Evolutionary conservation across 306 rosid genomes (phyloP), one percentile per base, ranked within the genome.

Genomic region (Cucurbita maxima): DNA sequence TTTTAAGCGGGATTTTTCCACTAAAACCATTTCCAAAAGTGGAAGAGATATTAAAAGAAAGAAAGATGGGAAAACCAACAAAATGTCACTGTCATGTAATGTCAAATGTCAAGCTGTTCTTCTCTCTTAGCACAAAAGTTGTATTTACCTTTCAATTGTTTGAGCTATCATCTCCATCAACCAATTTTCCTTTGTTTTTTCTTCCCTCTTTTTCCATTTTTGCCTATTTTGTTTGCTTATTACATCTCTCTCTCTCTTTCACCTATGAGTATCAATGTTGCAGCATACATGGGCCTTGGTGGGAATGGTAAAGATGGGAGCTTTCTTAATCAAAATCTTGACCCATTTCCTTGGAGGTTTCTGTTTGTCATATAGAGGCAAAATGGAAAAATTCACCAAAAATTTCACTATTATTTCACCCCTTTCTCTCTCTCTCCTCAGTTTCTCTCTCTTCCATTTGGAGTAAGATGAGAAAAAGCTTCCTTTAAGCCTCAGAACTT

Each of bases 281-380:
- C 50, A 71, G 53, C 61, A 30, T 15, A 71, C 43, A 22, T 70
- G 41, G 62, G 63, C 18, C 4, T 54, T 55, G 47, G 16, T 51
- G 58, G 58, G 74, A 70, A 51, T 14, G 9, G 59, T 51, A 70
- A 70, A 70, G 25, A 36, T 72, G 52, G 48, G 11, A 38, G 36
- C 63, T 53, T 55, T 40, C 52, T 38, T 8, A 63, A 63, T 63
- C 50, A 37, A 62, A 16, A n/a, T 40, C 70, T 40, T 6, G 69
- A 25, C 78, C 78, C 74, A 62, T 76, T 82, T 74, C 81, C 77
- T 84, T 76, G 87, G 88, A 84, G 43, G 14, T 5, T 81, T 77
- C 38, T 82, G 64, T 20, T 53, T 44, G 58, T 40, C 45, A 14
- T 78, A 0, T 10, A 2, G 30, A 22, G 77, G 55, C 10, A 43